Percentiles rank a stretch among this genome's conserved stretches.
Evolutionary conservation across 768 basidiomycete species (phyloP).

Genomic region (Russula sp.): DNA sequence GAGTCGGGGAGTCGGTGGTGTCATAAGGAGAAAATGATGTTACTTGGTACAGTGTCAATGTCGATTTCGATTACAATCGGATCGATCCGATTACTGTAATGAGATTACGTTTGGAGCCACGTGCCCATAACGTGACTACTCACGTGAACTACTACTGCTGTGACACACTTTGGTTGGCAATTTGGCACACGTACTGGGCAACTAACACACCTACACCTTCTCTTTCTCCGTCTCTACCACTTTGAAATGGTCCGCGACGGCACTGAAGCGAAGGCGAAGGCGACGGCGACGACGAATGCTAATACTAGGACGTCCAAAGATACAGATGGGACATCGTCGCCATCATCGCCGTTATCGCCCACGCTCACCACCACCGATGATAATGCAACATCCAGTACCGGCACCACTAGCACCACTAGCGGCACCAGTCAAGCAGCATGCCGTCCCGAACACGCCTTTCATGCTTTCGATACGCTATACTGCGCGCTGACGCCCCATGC

Average conservation of each 20-base stretch:
- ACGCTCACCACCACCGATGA: conserved; percentile 27
- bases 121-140: background rate
- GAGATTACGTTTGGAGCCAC: background rate
- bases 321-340: background rate
- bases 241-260: conserved; percentile 11
- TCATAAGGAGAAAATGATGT: too few relatives aligned
- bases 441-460: conserved; percentile 71
- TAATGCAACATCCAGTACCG: too few relatives aligned
- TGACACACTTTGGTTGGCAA: too few relatives aligned
- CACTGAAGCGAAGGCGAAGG: background rate
- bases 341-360: background rate
- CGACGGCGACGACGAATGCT: background rate
- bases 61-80: too few relatives aligned
- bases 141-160: background rate
- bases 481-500: conserved; percentile 58
- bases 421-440: conserved; percentile 42
- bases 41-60: too few relatives aligned
- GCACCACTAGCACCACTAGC: background rate
- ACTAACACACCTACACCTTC: background rate
- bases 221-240: too few relatives aligned
- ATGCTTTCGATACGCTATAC: conserved; percentile 79
- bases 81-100: background rate
- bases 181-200: too few relatives aligned
- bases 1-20: too few relatives aligned
- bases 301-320: background rate